phyloP scores from a whole-genome alignment of 1,284 basidiomycete genomes.

The Earliella scabrosa region DNA sequence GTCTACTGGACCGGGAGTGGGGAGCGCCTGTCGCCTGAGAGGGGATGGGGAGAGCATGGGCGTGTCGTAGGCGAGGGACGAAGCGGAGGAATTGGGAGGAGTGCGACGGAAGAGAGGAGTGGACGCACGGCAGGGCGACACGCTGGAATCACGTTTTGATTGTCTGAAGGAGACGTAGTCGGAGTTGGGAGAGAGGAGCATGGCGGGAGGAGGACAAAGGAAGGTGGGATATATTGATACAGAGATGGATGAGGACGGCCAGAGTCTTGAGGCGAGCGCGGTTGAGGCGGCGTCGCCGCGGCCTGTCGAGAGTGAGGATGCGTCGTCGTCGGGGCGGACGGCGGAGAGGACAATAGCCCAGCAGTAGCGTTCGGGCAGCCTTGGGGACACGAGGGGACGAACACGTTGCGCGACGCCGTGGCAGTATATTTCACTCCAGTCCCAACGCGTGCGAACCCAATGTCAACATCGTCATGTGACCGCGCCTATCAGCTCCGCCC shows the following conservation, averaged over 20 bases:
- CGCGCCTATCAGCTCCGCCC: conserved; percentile 13
- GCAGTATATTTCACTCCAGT: conserved; percentile 5
- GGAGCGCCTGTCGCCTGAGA: conserved; percentile 40
- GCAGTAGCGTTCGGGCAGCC: no score
- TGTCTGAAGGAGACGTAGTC: conserved; percentile 41
- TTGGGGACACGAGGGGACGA: not conserved
- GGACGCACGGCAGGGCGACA: conserved; percentile 48
- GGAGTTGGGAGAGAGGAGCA: conserved; percentile 40
- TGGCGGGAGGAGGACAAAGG: conserved; percentile 37
- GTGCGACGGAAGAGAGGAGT: conserved; percentile 43
- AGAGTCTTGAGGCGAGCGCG: not conserved
- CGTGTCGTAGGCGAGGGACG: conserved; percentile 46
- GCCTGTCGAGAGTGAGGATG: conserved; percentile 1
- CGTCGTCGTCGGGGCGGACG: conserved; percentile 9
- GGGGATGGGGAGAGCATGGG: conserved; percentile 69
- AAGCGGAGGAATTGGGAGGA: conserved; percentile 35
- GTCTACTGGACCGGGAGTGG: conserved; percentile 37
- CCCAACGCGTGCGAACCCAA: conserved; percentile 21
- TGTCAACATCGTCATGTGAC: conserved; percentile 27
- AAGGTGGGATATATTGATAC: conserved; percentile 25
- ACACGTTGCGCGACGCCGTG: not conserved
- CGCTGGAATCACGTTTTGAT: conserved; percentile 43
- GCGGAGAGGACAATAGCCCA: not conserved
- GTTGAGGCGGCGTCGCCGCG: not conserved
- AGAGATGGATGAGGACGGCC: conserved; percentile 2